Percentiles rank a stretch among this genome's conserved stretches.
phyloP scores from a whole-genome alignment of 2,329 filamentous ascomycete genomes.

The Aspergillus fischeri region DNA sequence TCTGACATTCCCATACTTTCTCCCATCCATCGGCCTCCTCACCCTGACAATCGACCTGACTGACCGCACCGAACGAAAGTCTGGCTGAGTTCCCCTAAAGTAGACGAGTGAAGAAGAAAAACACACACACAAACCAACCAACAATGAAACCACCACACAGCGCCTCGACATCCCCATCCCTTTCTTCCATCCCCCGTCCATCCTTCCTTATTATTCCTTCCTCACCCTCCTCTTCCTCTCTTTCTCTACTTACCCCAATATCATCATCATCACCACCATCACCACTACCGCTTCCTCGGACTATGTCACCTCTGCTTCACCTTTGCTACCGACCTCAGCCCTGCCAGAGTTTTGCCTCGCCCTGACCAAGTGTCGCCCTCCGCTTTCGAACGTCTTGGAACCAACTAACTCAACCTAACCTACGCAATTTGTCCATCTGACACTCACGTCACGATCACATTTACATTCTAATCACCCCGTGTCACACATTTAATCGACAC shows the following conservation, averaged over 20 bases:
- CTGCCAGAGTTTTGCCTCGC: slow-evolving; percentile 28
- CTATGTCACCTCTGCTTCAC: slow-evolving; percentile 29
- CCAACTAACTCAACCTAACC: slow-evolving; percentile 7
- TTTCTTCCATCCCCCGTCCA: slow-evolving; percentile 25
- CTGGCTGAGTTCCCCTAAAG: slow-evolving; percentile 16
- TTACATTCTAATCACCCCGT: slow-evolving; percentile 3
- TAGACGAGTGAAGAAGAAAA: slow-evolving; percentile 15
- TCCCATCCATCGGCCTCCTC: slow-evolving; percentile 8
- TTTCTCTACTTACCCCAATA: slow-evolving; percentile 18
- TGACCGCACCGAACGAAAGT: slow-evolving; percentile 18
- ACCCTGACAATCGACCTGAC: slow-evolving; percentile 1
- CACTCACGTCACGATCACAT: slow-evolving; percentile 22
- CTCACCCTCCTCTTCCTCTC: slow-evolving; percentile 10
- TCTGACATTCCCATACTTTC: not conserved
- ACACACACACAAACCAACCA: slow-evolving; percentile 19
- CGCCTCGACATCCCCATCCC: slow-evolving; percentile 23
- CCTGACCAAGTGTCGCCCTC: slow-evolving; percentile 27
- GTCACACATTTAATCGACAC: slow-evolving; percentile 2
- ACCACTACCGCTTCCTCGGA: slow-evolving; percentile 17
- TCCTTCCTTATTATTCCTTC: slow-evolving; percentile 5
- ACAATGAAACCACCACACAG: slow-evolving; percentile 28
- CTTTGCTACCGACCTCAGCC: slow-evolving; percentile 20
- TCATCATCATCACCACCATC: slow-evolving; percentile 9
- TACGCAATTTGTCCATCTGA: slow-evolving; percentile 2
- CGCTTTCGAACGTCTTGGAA: slow-evolving; percentile 16